A percentile compares a stretch with the other conserved stretches of the same genome.
Evolutionary conservation across 805 yeast genomes (phyloP).

Genomic region (Metschnikowia proteae): DNA sequence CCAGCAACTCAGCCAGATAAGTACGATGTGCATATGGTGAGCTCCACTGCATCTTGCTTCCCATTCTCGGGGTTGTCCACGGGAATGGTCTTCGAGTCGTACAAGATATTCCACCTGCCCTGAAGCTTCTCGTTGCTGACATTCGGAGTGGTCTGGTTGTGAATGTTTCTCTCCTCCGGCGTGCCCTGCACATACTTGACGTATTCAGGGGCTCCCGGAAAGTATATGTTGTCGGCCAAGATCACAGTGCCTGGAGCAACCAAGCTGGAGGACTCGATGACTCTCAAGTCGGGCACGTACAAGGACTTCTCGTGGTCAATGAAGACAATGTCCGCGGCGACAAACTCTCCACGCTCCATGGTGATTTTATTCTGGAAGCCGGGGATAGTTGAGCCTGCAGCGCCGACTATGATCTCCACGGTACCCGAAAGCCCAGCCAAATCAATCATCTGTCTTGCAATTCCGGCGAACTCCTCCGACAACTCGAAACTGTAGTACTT

Average conservation of each 20-base stretch:
- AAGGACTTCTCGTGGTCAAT: slow-evolving; percentile 39
- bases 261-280: slow-evolving; percentile 37
- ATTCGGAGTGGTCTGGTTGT: slow-evolving; percentile 25
- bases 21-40: slow-evolving; percentile 29
- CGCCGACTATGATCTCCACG: slow-evolving; percentile 32
- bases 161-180: slow-evolving; percentile 35
- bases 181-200: slow-evolving; percentile 33
- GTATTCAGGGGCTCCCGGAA: slow-evolving; percentile 40
- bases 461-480: slow-evolving; percentile 27
- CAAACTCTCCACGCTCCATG: slow-evolving; percentile 9
- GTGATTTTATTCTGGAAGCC: slow-evolving; percentile 20
- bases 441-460: slow-evolving; percentile 27
- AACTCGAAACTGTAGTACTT: slow-evolving; percentile 34
- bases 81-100: slow-evolving; percentile 30
- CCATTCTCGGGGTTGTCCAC: slow-evolving; percentile 14
- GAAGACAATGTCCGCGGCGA: slow-evolving; percentile 34
- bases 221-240: slow-evolving; percentile 35
- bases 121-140: slow-evolving; percentile 24
- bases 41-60: slow-evolving; percentile 27
- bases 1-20: slow-evolving; percentile 14
- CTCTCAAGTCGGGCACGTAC: slow-evolving; percentile 41
- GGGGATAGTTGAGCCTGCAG: slow-evolving; percentile 27
- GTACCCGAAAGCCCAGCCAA: slow-evolving; percentile 31
- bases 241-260: slow-evolving; percentile 38
- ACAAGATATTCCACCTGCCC: slow-evolving; percentile 42